A percentile compares a stretch with the other conserved stretches of the same genome.
phyloP scores from a whole-genome alignment of 768 basidiomycete genomes.

The Phylloporus arenicola region DNA sequence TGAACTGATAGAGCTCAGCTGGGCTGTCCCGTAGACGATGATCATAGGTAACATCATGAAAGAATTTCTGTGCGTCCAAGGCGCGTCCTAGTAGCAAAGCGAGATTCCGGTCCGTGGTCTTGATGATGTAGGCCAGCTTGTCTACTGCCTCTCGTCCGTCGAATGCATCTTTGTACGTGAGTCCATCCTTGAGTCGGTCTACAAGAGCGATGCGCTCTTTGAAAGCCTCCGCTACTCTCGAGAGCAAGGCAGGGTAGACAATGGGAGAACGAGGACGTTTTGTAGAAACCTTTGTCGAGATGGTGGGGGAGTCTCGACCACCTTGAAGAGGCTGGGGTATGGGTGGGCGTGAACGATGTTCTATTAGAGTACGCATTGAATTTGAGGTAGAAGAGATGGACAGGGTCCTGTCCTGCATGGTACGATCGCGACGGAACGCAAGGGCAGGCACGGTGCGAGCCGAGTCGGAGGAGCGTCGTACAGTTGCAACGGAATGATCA shows the following conservation, averaged over 20 bases:
- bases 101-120: conserved; percentile 94
- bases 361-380: conserved; percentile 44
- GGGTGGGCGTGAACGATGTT: conserved; percentile 32
- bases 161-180: conserved; percentile 94
- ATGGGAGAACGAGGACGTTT: conserved; percentile 56
- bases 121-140: conserved; percentile 96
- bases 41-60: conserved; percentile 98
- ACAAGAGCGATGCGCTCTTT: conserved; percentile 68
- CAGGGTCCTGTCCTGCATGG: conserved; percentile 64
- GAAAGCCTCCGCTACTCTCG: conserved; percentile 92
- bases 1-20: conserved; percentile 90
- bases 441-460: conserved; percentile 51
- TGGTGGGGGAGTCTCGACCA: conserved; percentile 33
- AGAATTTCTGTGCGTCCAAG: conserved; percentile 96
- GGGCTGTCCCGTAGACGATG: conserved; percentile 88
- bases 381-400: conserved; percentile 66
- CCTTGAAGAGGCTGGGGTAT: conserved; percentile 35
- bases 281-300: conserved; percentile 31
- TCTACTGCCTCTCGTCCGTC: conserved; percentile 97
- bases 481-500: conserved; percentile 28
- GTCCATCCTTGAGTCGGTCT: conserved; percentile 88
- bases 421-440: conserved; percentile 53
- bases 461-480: conserved; percentile 68
- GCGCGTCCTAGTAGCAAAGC: conserved; percentile 93
- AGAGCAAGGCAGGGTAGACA: conserved; percentile 94